Evolutionary conservation across 345 rosid species (phyloP).

Genomic region (Carallia brachiata): DNA sequence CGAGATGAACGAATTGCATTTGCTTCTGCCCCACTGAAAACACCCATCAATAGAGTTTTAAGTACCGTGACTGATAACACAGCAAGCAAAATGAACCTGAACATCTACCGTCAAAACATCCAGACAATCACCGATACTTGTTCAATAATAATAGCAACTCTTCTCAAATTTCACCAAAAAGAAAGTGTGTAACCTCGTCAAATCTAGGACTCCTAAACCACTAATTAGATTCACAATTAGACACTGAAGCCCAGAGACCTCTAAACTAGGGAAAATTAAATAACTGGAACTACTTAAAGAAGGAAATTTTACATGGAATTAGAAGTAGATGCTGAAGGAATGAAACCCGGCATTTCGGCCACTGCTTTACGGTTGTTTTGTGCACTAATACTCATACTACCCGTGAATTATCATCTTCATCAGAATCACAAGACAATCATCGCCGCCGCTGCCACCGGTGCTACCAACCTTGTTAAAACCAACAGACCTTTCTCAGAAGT

Average conservation of each 20-base stretch:
- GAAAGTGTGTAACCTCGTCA: background rate
- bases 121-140: too few species aligned
- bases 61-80: slow-evolving; percentile 8
- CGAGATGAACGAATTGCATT: slow-evolving; percentile 36
- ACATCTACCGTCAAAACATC: too few species aligned
- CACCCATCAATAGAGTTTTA: slow-evolving; percentile 19
- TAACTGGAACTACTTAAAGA: background rate
- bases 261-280: background rate
- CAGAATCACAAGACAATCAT: slow-evolving; percentile 2
- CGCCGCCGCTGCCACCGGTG: background rate
- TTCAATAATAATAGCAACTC: background rate
- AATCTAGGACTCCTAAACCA: background rate
- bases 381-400: slow-evolving; percentile 38
- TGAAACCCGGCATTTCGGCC: slow-evolving; percentile 55
- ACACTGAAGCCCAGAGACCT: background rate
- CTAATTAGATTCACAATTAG: background rate
- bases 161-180: background rate
- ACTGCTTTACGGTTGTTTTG: slow-evolving; percentile 35
- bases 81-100: too few species aligned
- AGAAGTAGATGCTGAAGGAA: slow-evolving; percentile 37
- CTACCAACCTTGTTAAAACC: background rate
- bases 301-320: slow-evolving; percentile 39
- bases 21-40: slow-evolving; percentile 48
- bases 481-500: slow-evolving; percentile 2
- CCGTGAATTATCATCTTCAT: slow-evolving; percentile 39